Conservation (phyloP, 768 basidiomycete species). For the Leccinellum luteum region DNA sequence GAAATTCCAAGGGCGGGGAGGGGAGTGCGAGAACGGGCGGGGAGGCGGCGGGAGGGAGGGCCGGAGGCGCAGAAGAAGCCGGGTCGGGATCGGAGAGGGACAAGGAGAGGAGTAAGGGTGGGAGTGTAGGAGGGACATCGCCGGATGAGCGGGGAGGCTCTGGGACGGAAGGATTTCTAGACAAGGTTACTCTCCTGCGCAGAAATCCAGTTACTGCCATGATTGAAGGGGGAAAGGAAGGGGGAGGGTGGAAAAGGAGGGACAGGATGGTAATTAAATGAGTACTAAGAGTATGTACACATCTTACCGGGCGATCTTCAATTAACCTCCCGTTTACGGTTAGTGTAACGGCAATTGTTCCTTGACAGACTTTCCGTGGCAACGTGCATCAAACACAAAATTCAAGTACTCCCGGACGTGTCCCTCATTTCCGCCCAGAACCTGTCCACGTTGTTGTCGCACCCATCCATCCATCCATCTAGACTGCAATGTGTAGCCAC, state of each 20-base stretch:
- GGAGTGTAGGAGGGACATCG: constrained; percentile 28
- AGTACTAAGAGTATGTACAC: neutral
- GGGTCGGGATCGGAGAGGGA: constrained; percentile 30
- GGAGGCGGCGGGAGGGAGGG: constrained; percentile 17
- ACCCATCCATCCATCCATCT: constrained; percentile 4
- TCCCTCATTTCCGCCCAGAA: constrained; percentile 17
- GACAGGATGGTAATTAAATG: neutral
- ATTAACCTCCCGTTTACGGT: constrained; percentile 15
- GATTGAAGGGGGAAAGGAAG: neutral
- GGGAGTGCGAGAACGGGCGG: constrained; percentile 6
- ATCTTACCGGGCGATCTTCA: constrained; percentile 22
- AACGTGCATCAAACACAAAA: neutral
- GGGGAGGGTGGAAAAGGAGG: neutral
- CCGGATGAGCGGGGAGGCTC: neutral
- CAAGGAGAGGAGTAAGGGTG: constrained; percentile 43
- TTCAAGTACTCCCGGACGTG: neutral
- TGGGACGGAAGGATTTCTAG: neutral
- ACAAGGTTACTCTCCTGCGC: constrained; percentile 45
- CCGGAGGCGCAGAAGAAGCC: neutral
- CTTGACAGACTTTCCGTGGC: constrained; percentile 12
- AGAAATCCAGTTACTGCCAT: constrained; percentile 52
- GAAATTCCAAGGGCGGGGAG: neutral
- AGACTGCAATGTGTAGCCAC: neutral
- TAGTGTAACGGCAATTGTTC: constrained; percentile 4
- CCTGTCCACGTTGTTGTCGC: constrained; percentile 14